These are phyloP conservation scores for Avena sativa DNA, from an alignment of 176 grass and related monocot species.

Conservation along the genomic window DNA sequence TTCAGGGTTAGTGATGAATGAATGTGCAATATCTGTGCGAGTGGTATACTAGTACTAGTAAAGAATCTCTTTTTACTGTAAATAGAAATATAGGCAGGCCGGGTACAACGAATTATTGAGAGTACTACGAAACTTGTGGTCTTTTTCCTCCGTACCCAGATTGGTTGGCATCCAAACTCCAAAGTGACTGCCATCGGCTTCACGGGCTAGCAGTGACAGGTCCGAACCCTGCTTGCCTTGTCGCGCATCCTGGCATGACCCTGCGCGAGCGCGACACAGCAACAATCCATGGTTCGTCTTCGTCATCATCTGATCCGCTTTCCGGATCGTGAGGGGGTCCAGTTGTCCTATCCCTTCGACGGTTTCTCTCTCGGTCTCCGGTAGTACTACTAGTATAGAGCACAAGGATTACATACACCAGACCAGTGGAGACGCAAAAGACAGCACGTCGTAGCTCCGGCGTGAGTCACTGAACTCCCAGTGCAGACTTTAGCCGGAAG, in stretches of 20 bases:
- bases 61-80: too few species aligned
- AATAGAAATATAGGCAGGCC: too few species aligned
- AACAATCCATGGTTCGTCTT: background rate
- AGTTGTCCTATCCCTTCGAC: slow-evolving; percentile 19
- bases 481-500: background rate
- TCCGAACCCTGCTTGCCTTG: background rate
- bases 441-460: background rate
- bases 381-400: background rate
- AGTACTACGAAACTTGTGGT: background rate
- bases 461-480: background rate
- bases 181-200: slow-evolving; percentile 4
- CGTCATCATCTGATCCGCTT: background rate
- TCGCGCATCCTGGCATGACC: slow-evolving; percentile 11
- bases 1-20: too few species aligned
- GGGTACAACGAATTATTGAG: background rate
- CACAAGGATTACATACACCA: background rate
- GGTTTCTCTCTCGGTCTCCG: background rate
- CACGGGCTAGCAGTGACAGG: slow-evolving; percentile 41
- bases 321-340: background rate
- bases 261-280: slow-evolving; percentile 5
- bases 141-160: background rate
- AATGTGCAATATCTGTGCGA: too few species aligned
- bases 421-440: background rate
- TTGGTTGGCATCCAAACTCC: background rate
- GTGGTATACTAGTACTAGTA: too few species aligned